These are phyloP conservation scores for Talaromyces atroroseus DNA, from an alignment of 2,329 filamentous ascomycete genomes.

Conservation along the genomic window DNA sequence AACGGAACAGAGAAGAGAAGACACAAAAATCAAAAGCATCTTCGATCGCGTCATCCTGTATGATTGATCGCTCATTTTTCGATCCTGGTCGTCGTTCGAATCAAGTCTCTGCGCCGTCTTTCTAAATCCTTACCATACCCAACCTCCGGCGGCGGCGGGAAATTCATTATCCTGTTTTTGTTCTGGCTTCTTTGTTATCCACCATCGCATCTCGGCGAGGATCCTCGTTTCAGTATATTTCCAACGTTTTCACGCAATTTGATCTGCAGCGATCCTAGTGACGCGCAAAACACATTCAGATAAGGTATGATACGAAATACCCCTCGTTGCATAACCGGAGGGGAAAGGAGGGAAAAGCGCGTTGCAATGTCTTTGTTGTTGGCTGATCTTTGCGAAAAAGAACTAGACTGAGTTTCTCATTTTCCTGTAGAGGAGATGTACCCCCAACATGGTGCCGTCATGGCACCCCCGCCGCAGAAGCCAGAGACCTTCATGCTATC, in stretches of 20 bases:
- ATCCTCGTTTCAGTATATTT: neutral
- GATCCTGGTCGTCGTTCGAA: constrained; percentile 7
- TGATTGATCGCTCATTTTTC: constrained; percentile 6
- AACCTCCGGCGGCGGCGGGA: neutral
- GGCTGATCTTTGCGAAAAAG: constrained; percentile 13
- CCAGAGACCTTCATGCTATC: constrained; percentile 99
- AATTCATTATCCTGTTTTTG: neutral
- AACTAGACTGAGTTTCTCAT: constrained; percentile 17
- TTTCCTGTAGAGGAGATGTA: constrained; percentile 54
- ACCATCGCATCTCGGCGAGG: constrained; percentile 1
- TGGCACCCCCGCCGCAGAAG: constrained; percentile 89
- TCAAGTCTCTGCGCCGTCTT: constrained; percentile 8
- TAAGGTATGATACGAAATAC: constrained; percentile 8
- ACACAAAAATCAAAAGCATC: neutral
- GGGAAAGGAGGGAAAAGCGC: neutral
- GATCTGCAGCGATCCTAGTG: constrained; percentile 4
- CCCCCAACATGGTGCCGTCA: constrained; percentile 70
- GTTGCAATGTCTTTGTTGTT: constrained; percentile 13
- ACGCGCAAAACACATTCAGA: constrained; percentile 3
- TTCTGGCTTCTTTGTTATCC: neutral
- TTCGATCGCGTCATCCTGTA: constrained; percentile 3
- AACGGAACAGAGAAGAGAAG: neutral
- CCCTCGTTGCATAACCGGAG: neutral
- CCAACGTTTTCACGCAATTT: constrained; percentile 4
- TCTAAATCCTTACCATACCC: constrained; percentile 2